Evolutionary conservation across 345 rosid species (phyloP), one percentile per base, ranked within the genome.

Genomic region (Passiflora organensis): DNA sequence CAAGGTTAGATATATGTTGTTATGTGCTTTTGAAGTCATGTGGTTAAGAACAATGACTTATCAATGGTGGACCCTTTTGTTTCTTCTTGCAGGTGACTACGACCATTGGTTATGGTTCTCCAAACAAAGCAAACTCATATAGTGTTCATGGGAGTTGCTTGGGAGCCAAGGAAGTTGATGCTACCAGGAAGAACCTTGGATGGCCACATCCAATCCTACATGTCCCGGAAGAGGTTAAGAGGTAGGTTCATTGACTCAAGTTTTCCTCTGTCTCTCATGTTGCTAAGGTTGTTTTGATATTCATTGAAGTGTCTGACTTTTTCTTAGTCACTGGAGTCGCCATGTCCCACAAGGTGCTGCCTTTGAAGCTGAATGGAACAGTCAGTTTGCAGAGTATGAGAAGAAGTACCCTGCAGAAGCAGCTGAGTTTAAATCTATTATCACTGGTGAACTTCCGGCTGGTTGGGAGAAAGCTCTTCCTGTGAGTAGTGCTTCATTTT

Each of bases 81-180:
- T 32, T 62, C 28, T 50, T 59, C n/a, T 20, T 60, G 41, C 73
- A 89, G 96, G 76, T 89, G 21, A 85, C 91, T 32, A 94, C 99
- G 6, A 94, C 97, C 64, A 94, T 94, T 62, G 99, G 99, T 67
- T 94, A 41, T 63, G 99, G 99, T 17, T 89, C 99, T 66, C 99
- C 99, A 15, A 94, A 94, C 84, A 94, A 89, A 76, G 74, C 99
- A 20, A 94, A 89, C 77, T 72, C 86, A 51, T 87, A 94, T 74
- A 87, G 96, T 68, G 99, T 94, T 25, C 99, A 94, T 43, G 99
- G 99, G 22, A 81, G 88, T 72, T 97, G 97, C 56, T 70, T 94
- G 57, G 99, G 99, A 21, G 76, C 95, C 74, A 94, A 89, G 76
- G 99, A 94, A 87, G 99, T 94, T 19, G 99, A 89, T 56, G 99